Conservation (phyloP, 2,329 filamentous ascomycete species). For the Pyrenophora teres region DNA sequence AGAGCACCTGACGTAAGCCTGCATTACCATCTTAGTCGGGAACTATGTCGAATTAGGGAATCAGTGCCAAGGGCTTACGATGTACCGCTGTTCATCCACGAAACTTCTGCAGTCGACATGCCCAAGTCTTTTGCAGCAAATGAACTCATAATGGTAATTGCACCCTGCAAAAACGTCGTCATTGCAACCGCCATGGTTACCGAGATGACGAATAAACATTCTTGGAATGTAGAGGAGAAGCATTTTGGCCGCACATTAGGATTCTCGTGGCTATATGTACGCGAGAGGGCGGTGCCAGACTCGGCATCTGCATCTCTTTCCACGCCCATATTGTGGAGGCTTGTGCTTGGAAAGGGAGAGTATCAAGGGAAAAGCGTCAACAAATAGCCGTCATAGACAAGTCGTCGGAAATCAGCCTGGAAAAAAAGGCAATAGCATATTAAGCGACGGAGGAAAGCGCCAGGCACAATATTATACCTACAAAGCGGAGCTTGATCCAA, state of each 20-base stretch:
- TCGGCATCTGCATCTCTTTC: conserved; percentile 20
- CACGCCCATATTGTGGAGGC: conserved; percentile 12
- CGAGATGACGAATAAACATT: conserved; percentile 68
- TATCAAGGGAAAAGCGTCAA: neutral
- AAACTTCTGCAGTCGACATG: conserved; percentile 69
- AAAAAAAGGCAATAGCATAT: too few relatives aligned
- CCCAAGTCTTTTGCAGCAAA: conserved; percentile 63
- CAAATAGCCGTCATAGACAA: too few relatives aligned
- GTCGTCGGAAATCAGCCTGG: too few relatives aligned
- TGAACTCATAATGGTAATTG: conserved; percentile 65
- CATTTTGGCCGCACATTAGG: conserved; percentile 57
- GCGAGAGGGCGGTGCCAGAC: conserved; percentile 15
- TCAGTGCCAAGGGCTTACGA: conserved; percentile 48
- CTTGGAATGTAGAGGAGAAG: conserved; percentile 66
- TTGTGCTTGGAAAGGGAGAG: neutral
- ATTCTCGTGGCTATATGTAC: conserved; percentile 33
- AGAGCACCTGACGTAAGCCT: conserved; percentile 67
- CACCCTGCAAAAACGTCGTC: conserved; percentile 63
- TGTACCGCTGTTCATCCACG: conserved; percentile 69
- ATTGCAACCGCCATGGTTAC: conserved; percentile 71
- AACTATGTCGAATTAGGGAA: neutral
- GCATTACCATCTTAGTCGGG: neutral
- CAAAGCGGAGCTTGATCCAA: too few relatives aligned
- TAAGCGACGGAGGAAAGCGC: too few relatives aligned
- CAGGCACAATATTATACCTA: too few relatives aligned